Evolutionary conservation across 1,284 basidiomycete species (phyloP).

Genomic region (Ustilago nuda): DNA sequence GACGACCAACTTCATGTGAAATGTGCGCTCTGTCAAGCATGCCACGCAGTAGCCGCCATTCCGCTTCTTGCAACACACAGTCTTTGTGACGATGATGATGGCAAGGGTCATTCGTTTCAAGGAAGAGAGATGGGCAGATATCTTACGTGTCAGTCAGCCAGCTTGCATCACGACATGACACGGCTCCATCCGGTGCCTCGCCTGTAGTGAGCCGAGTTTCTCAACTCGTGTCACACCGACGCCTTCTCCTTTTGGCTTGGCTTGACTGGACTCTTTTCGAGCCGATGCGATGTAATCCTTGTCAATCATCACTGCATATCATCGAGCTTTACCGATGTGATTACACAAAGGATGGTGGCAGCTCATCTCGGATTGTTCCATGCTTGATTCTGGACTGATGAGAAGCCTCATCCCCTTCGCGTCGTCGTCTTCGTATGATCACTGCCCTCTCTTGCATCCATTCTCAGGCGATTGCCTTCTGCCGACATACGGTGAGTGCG

Average conservation of each 20-base stretch:
- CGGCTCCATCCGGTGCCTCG: conserved; percentile 4
- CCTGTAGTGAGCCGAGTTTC: conserved; percentile 8
- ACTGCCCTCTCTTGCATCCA: background rate
- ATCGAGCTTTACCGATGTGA: conserved; percentile 1
- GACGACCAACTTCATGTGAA: background rate
- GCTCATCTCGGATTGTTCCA: conserved; percentile 3
- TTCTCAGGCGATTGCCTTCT: background rate
- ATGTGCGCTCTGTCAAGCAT: background rate
- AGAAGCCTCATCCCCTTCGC: background rate
- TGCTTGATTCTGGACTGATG: background rate
- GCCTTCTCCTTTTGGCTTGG: background rate
- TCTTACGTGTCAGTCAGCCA: background rate
- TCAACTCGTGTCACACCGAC: background rate
- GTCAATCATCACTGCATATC: background rate
- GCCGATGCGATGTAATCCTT: background rate
- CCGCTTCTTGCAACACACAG: background rate
- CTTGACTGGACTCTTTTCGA: background rate
- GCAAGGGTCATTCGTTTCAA: background rate
- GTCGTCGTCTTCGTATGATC: background rate
- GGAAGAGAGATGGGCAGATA: background rate
- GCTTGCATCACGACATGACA: background rate
- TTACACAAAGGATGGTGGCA: conserved; percentile 1
- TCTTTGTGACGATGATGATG: background rate
- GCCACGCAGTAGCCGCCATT: background rate
- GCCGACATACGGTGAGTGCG: background rate